Evolutionary conservation across 2,329 filamentous ascomycete genomes (phyloP).

Genomic region (Penicillium sp.): DNA sequence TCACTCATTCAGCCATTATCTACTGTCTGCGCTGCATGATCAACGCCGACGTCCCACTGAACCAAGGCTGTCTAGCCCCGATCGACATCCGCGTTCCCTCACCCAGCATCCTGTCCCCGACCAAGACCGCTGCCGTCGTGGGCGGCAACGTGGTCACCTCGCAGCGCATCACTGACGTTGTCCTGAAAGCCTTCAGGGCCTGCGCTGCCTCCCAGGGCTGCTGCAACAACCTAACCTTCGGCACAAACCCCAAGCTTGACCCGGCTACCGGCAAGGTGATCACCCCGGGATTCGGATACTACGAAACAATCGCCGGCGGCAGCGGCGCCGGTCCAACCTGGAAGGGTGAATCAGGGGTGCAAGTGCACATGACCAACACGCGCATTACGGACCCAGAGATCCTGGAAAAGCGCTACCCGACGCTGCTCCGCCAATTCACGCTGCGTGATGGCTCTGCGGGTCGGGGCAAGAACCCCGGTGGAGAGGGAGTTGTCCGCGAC

Average conservation of each 20-base stretch:
- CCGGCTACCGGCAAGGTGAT: constrained; percentile 56
- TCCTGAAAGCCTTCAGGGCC: constrained; percentile 76
- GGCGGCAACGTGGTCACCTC: constrained; percentile 79
- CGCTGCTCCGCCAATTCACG: constrained; percentile 71
- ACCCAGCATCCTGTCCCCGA: constrained; percentile 71
- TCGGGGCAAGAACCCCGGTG: constrained; percentile 66
- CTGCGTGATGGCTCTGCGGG: constrained; percentile 68
- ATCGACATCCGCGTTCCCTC: constrained; percentile 72
- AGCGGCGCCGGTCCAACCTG: constrained; percentile 74
- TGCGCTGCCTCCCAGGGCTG: constrained; percentile 79
- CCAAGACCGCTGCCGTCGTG: constrained; percentile 75
- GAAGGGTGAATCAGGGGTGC: constrained; percentile 75
- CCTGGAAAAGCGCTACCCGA: constrained; percentile 77
- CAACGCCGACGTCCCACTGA: constrained; percentile 78
- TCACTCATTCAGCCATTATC: constrained; percentile 82
- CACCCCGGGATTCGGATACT: constrained; percentile 77
- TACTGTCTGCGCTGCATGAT: constrained; percentile 83
- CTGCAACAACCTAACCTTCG: constrained; percentile 84
- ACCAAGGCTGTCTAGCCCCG: constrained; percentile 79
- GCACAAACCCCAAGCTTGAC: constrained; percentile 68
- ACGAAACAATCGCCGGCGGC: constrained; percentile 83
- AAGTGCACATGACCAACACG: constrained; percentile 87
- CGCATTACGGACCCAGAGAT: constrained; percentile 82
- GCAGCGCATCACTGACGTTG: constrained; percentile 80
- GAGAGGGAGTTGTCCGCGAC: constrained; percentile 76